A percentile compares a stretch with the other conserved stretches of the same genome.
Conservation (phyloP, 345 rosid genomes). For the Cardamine resedifolia region DNA sequence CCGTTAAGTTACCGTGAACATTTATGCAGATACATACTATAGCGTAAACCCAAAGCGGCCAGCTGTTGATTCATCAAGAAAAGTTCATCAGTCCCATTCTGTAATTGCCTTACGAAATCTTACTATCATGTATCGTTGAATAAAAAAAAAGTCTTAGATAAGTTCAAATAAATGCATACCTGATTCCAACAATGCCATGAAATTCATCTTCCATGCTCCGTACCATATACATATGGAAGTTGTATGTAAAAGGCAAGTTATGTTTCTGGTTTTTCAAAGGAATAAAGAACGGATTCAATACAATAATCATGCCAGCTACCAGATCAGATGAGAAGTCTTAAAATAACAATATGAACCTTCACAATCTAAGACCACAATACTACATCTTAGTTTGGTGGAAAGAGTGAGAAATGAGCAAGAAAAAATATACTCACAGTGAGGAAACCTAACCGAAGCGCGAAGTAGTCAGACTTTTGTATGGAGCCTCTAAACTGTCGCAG, state of each 20-base stretch:
- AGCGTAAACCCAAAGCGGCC: slow-evolving; percentile 94
- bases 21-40: slow-evolving; percentile 85
- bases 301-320: slow-evolving; percentile 4
- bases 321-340: background rate
- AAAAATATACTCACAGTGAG: slow-evolving; percentile 61
- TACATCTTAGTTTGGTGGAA: background rate
- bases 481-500: slow-evolving; percentile 79
- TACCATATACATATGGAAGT: slow-evolving; percentile 89
- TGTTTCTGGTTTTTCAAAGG: slow-evolving; percentile 61
- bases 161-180: slow-evolving; percentile 44
- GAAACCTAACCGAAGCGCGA: slow-evolving; percentile 83
- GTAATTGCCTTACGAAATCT: background rate
- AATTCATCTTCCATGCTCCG: slow-evolving; percentile 99
- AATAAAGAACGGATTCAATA: slow-evolving; percentile 15
- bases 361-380: background rate
- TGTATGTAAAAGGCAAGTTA: slow-evolving; percentile 74
- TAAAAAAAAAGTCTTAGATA: background rate
- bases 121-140: background rate
- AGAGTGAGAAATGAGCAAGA: background rate
- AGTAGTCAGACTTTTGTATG: slow-evolving; percentile 76
- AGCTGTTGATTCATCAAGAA: slow-evolving; percentile 52
- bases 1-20: slow-evolving; percentile 60
- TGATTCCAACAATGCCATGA: slow-evolving; percentile 91
- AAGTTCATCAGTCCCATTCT: slow-evolving; percentile 14
- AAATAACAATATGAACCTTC: background rate